Evolutionary conservation across 192 early-diverging fungal species (phyloP), one percentile per base, ranked within the genome.

Genomic region (Podila epicladia): DNA sequence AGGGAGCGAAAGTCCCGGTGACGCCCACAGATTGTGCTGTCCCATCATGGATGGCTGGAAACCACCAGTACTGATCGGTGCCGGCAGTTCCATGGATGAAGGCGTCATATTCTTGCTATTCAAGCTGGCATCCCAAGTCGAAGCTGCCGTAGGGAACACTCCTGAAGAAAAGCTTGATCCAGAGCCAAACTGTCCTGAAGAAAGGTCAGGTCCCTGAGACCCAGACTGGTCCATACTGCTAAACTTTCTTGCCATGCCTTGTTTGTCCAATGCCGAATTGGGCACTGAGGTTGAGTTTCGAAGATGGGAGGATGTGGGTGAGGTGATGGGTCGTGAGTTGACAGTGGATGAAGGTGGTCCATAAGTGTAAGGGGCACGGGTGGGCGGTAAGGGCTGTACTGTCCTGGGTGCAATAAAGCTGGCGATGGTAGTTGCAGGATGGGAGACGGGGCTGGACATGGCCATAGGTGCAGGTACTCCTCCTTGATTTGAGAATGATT

Each of bases 371-470:
- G 77, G 77, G 19, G 67, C 71, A 19, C 77, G 70, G 5, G 65
- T 65, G 19, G 77, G 71, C 5, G 77, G 71, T 0, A 57, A n/a
- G 0, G 77, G 77, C 9, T 80, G 77, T 0, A 32, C 55, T 37
- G 77, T 69, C 22, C 77, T 41, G 5, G 70, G 77, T 11, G 70
- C 71, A 49, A 80, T 80, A 61, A 80, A 80, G 58, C 71, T 73
- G n/a, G 70, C 55, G 45, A 73, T 64, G 3, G 71, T 69, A 2
- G 70, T 72, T 17, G 77, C 66, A 22, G 70, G 67, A 28, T 80
- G 77, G 0, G 71, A 11, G 13, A 51, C 19, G 1, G 77, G 71
- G 50, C 67, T 80, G 19, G 71, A 80, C 38, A 69, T 64, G n/a
- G 68, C 24, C 29, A 31, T 61, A 9, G 59, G 59, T 8, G 24